Conservation (phyloP, 257 asterid genomes). For the Solanum okadae region DNA sequence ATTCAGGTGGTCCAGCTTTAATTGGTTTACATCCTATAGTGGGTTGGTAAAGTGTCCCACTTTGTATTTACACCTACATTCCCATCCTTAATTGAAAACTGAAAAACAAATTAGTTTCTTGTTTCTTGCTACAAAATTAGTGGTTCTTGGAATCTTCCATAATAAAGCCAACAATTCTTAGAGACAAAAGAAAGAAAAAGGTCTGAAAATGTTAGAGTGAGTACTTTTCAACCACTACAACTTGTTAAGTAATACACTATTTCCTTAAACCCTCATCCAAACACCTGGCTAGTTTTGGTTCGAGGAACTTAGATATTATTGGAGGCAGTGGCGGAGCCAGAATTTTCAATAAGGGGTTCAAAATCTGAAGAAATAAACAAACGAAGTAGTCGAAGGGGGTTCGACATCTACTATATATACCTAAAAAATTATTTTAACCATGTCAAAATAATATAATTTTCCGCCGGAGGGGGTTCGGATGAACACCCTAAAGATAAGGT, state of each 20-base stretch:
- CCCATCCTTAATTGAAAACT: background rate
- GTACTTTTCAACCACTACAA: conserved; percentile 6
- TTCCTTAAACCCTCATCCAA: background rate
- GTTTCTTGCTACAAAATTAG: background rate
- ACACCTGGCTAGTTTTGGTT: background rate
- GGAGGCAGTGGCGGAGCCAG: background rate
- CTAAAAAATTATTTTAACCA: too few relatives aligned
- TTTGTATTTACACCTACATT: background rate
- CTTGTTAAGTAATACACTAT: background rate
- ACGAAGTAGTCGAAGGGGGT: too few relatives aligned
- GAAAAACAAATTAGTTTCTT: background rate
- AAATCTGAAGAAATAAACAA: too few relatives aligned
- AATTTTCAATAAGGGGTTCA: too few relatives aligned
- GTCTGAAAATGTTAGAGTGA: background rate
- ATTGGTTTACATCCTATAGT: background rate
- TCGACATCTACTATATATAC: too few relatives aligned
- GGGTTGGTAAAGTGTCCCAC: conserved; percentile 23
- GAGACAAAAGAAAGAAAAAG: background rate
- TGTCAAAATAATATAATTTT: too few relatives aligned
- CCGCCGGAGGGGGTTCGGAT: too few relatives aligned
- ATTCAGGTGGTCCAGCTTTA: background rate
- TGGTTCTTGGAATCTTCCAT: background rate
- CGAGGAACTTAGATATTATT: background rate
- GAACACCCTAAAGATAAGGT: too few relatives aligned
- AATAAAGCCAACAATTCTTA: background rate